These are phyloP conservation scores for Periconia sp. DNA, from an alignment of 2,329 filamentous ascomycete genomes.

Conservation along the genomic window DNA sequence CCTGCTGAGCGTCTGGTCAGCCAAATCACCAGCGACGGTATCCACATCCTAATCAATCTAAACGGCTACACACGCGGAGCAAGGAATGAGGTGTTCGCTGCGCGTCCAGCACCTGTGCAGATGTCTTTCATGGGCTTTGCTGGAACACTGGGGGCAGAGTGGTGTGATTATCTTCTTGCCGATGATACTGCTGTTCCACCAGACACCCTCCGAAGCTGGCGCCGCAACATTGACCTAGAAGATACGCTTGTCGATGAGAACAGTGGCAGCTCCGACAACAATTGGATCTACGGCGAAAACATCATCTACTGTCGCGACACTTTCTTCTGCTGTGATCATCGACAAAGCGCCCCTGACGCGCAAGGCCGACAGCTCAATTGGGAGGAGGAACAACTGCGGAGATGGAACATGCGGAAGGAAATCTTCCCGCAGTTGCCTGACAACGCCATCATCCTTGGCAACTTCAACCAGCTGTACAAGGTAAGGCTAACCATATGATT, in stretches of 20 bases:
- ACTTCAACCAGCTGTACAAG: conserved; percentile 99
- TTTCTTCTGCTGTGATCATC: conserved; percentile 98
- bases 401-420: conserved; percentile 93
- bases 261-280: conserved; percentile 70
- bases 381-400: conserved; percentile 79
- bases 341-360: conserved; percentile 81
- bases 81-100: conserved; percentile 97
- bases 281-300: conserved; percentile 97
- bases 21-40: conserved; percentile 84
- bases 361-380: conserved; percentile 71
- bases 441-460: conserved; percentile 88
- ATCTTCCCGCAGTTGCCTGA: conserved; percentile 84
- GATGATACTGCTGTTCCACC: conserved; percentile 86
- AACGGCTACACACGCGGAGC: conserved; percentile 97
- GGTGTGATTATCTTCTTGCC: conserved; percentile 96
- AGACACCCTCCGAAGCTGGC: conserved; percentile 79
- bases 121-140: conserved; percentile 99
- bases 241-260: conserved; percentile 70
- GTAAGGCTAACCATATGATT: conserved; percentile 57
- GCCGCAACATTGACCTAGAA: conserved; percentile 74
- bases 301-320: conserved; percentile 93
- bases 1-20: conserved; percentile 80
- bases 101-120: conserved; percentile 90
- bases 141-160: conserved; percentile 92
- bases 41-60: conserved; percentile 96